Evolutionary conservation across 495 filamentous ascomycete genomes (phyloP), one percentile per base, ranked within the genome.

Genomic region (Hyaloscypha hepaticicola): DNA sequence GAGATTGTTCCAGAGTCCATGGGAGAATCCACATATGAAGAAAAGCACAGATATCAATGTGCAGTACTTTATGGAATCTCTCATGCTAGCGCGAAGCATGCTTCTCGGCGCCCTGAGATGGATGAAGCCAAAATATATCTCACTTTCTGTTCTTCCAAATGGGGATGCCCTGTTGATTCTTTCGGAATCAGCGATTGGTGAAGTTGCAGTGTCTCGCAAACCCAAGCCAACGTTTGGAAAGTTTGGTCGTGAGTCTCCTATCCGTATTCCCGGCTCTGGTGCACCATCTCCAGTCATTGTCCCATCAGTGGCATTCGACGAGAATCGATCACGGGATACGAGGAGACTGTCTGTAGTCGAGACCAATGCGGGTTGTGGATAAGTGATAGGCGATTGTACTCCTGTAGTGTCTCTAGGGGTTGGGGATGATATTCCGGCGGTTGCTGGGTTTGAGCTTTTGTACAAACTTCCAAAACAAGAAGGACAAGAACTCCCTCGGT

Each of bases 381-480:
- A 16, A 45, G 38, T 4, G 16, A 45, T 45, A 4, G 38, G 38
- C 14, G 38, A 45, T 4, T 9, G 7, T 19, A 45, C 16, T 45
- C 38, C 38, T 1, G 38, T 45, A 19, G 11, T 16, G 19, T 45
- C 19, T 45, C 50, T 21, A 28, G 50, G 26, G 0, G 26, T 28
- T 5, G 50, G 50, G 8, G 50, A 53, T 53, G 50, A 53, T 8
- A 53, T 53, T 24, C n/a, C 50, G 16, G 50, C 25, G 22, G 50
- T 25, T 28, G 8, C 50, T 25, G 22, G 22, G 22, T 53, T 53
- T 6, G 22, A 25, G 50, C 50, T 53, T 53, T 53, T 53, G 50
- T 28, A 25, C 50, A 53, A 25, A 26, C 50, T 53, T 28, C 50
- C 50, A 26, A 53, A 53, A 16, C 38, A 45, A 45, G 38, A 45